Base-by-base conservation (phyloP, 345 rosid genomes). In the Bretschneidera sinensis region DNA sequence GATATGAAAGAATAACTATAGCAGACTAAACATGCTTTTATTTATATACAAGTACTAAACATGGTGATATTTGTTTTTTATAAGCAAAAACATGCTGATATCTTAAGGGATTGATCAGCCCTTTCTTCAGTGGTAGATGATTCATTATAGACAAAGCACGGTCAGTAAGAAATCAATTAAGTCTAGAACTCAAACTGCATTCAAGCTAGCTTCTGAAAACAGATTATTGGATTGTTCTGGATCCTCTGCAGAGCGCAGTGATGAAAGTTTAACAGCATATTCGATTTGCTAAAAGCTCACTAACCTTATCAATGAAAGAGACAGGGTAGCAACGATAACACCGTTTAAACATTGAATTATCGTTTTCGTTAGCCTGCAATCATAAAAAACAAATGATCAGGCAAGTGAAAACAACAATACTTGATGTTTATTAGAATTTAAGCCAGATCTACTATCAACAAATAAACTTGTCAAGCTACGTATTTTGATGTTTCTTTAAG, bases 261-360 rank as follows among this genome's bases (percentile, higher is more conserved):
- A 28, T 2, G 33, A 2, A 28, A 8, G 33, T 28, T 28, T 28
- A 28, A 28, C 8, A 28, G 33, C 8, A 28, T n/a, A n/a, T n/a
- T n/a, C n/a, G n/a, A n/a, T n/a, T n/a, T n/a, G n/a, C n/a, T n/a
- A n/a, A n/a, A n/a, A 43, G 52, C 33, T 51, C 13, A 34, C 49
- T 19, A 22, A 82, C 88, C 88, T 85, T 86, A 22, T 86, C 82
- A 62, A 83, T 72, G 73, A 81, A 83, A 60, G 87, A 64, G 61
- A 79, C 75, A 21, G 92, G 85, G 69, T 86, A 86, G 59, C 88
- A 86, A 20, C 85, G 85, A 58, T 83, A 83, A 57, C 63, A 48
- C 43, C 73, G 79, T 62, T 79, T 78, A 50, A 86, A 86, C 59
- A 57, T 63, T 57, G 75, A 75, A 61, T 28, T n/a, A n/a, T n/a